Evolutionary conservation across 495 filamentous ascomycete species (phyloP), one percentile per base, ranked within the genome.

Genomic region (Hyaloscypha finlandica): DNA sequence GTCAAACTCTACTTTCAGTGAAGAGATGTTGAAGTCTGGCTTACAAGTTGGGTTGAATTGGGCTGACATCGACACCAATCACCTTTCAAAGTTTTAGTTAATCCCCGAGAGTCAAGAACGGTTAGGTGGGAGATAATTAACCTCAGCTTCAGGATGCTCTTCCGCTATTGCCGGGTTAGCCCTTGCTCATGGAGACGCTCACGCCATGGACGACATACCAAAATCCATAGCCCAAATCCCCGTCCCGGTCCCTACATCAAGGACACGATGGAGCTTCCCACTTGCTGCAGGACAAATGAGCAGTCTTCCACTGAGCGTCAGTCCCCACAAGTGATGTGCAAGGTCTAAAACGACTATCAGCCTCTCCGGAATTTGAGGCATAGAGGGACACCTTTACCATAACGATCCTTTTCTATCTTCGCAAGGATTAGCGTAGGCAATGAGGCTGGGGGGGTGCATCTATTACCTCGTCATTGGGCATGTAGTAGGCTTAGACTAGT

Each of bases 201-300:
- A 6, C 12, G 35, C 3, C 35, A 3, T 14, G 31, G 6, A 16
- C 2, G 25, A 57, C 54, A 8, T 25, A 59, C 56, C 56, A 35
- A 12, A 59, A 35, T 84, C 84, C 20, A 85, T 81, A 54, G 81
- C 85, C 85, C 83, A 48, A 48, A 37, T 48, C 11, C 42, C 42
- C 1, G 11, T 48, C 14, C 42, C 42, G 4, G 42, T 19, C 16
- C 42, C 42, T 16, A 48, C 16, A 3, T 48, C 42, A 48, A 48
- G 42, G 1, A 48, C 42, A 12, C 16, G 42, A 48, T 48, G 42
- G 16, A 48, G 42, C 42, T 48, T 11, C 16, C 16, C 42, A 16
- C 16, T 48, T 48, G 42, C 42, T 1, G 42, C 42, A 12, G 42
- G 42, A 12, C 11, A 4, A 48, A 48, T 19, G 16, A 19, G 11